Percentiles rank a stretch among this genome's conserved stretches.
phyloP scores from a whole-genome alignment of 805 yeast genomes.

The Kodamaea kaohsiungensis region DNA sequence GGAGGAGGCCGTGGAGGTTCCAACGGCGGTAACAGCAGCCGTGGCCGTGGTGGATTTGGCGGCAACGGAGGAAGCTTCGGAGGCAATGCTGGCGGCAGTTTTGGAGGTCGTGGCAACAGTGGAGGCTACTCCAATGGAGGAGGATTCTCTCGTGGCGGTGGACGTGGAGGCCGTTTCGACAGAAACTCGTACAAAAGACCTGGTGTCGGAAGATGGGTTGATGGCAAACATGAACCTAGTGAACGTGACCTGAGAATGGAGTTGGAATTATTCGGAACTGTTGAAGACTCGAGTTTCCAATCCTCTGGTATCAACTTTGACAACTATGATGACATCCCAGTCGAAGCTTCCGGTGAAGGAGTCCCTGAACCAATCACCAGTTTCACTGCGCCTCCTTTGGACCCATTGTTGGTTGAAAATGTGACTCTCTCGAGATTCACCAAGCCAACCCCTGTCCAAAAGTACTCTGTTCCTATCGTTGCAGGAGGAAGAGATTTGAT shows the following conservation, averaged over 20 bases:
- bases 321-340: conserved; percentile 97
- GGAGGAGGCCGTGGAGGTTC: conserved; percentile 22
- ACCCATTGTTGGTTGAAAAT: conserved; percentile 80
- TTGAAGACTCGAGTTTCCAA: conserved; percentile 74
- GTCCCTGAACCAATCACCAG: conserved; percentile 91
- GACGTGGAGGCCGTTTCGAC: conserved; percentile 25
- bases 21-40: conserved; percentile 14
- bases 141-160: conserved; percentile 16
- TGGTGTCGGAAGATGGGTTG: conserved; percentile 79
- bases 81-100: conserved; percentile 11
- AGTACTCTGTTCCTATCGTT: conserved; percentile 90
- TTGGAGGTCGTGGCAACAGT: conserved; percentile 16
- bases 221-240: conserved; percentile 88
- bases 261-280: conserved; percentile 78
- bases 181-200: conserved; percentile 34
- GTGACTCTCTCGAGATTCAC: conserved; percentile 86
- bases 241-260: conserved; percentile 69
- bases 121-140: conserved; percentile 11
- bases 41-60: conserved; percentile 20
- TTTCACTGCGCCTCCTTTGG: conserved; percentile 92
- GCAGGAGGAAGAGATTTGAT: conserved; percentile 87
- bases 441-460: conserved; percentile 95
- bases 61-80: conserved; percentile 25
- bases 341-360: conserved; percentile 92
- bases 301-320: conserved; percentile 98